phyloP scores from a whole-genome alignment of 345 rosid species.

The Lumnitzera racemosa region DNA sequence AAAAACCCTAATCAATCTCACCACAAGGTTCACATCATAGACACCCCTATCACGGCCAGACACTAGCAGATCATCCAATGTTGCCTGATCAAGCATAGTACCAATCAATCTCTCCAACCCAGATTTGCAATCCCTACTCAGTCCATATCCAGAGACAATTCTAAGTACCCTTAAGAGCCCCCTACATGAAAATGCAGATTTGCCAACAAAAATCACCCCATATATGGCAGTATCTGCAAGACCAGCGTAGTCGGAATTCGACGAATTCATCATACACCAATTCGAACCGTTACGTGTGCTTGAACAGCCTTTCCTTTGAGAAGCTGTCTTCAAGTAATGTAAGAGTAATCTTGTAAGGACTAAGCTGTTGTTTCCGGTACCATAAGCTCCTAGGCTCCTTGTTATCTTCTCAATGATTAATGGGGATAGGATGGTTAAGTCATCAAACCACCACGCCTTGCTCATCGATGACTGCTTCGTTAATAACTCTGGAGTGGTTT shows the following conservation, averaged over 20 bases:
- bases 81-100: conserved; percentile 59
- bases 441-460: conserved; percentile 80
- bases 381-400: conserved; percentile 39
- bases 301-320: conserved; percentile 11
- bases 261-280: not conserved
- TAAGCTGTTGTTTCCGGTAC: conserved; percentile 39
- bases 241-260: conserved; percentile 25
- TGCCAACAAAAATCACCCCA: conserved; percentile 36
- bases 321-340: conserved; percentile 46
- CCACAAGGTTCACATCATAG: conserved; percentile 56
- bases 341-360: conserved; percentile 65
- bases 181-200: conserved; percentile 52
- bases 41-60: conserved; percentile 34
- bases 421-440: conserved; percentile 41
- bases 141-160: conserved; percentile 37
- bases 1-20: conserved; percentile 46
- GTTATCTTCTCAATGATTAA: conserved; percentile 36
- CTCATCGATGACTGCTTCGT: conserved; percentile 22
- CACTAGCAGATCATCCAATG: conserved; percentile 62
- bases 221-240: conserved; percentile 55
- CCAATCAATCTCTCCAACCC: conserved; percentile 65
- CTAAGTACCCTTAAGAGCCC: conserved; percentile 52
- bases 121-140: conserved; percentile 42
- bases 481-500: conserved; percentile 21
- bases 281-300: not conserved